Evolutionary conservation across 2,329 filamentous ascomycete genomes (phyloP), one percentile per base, ranked within the genome.

Genomic region (Phaeosphaeriaceae sp.): DNA sequence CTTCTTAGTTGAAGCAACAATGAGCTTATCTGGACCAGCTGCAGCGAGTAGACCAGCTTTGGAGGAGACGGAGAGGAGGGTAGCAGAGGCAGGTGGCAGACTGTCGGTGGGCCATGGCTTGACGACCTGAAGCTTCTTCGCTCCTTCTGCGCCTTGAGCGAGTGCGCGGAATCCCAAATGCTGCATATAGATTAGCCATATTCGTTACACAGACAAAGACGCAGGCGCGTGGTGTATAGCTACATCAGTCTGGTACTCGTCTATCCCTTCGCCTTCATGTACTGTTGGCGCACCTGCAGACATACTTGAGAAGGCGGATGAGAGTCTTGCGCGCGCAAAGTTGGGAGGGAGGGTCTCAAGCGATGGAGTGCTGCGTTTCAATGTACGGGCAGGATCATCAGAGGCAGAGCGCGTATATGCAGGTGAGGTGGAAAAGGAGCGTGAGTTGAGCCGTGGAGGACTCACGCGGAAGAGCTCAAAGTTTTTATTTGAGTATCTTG

Each of bases 221-320:
- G 15, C 38, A 29, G 18, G 36, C 15, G 30, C 30, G 20, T 37
- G 38, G 34, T 54, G 23, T n/a, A n/a, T n/a, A 44, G 53, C 42
- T 76, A 91, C 89, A 81, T 96, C 90, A 59, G 92, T 93, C 71
- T 87, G 84, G 61, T 96, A 88, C 58, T 92, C 87, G 60, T 86
- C 81, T 46, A 96, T 80, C 66, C 91, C 86, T 41, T 84, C 80
- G 34, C 88, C 89, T 54, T 75, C 69, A 68, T 82, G 78, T 42
- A 74, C 72, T 46, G 67, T 67, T 46, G 74, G 78, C 53, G 72
- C 71, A 47, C 65, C 67, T 43, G 70, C 65, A 50, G 76, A 75
- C 46, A 79, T 71, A 62, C 74, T 81, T 71, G 20, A 11, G 18
- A 87, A 87, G 71, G 81, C 79, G 73, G 89, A 89, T 48, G 86